phyloP scores from a whole-genome alignment of 2,329 filamentous ascomycete species.

The Aspergillus calidoustus region DNA sequence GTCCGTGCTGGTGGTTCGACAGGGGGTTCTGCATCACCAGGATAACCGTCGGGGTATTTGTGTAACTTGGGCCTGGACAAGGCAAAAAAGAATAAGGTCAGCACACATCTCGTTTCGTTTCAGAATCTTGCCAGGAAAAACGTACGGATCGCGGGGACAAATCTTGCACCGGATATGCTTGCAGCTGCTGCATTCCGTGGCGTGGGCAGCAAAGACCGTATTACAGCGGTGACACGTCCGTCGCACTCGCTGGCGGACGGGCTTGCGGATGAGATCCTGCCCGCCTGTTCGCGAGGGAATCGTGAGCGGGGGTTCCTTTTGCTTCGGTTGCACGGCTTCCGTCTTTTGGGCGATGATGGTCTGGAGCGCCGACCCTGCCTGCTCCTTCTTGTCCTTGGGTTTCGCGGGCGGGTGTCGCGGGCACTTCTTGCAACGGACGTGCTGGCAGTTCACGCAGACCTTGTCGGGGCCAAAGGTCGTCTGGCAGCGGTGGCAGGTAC shows the following conservation, averaged over 20 bases:
- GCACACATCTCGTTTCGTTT: background rate
- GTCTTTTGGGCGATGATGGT: slow-evolving; percentile 22
- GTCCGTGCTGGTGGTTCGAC: slow-evolving; percentile 40
- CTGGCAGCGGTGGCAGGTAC: slow-evolving; percentile 78
- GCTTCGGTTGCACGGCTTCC: slow-evolving; percentile 52
- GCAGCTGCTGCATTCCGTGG: slow-evolving; percentile 70
- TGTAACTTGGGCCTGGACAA: slow-evolving; percentile 42
- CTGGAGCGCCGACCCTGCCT: slow-evolving; percentile 50
- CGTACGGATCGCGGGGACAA: slow-evolving; percentile 80
- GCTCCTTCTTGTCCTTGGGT: slow-evolving; percentile 54
- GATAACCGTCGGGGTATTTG: slow-evolving; percentile 52
- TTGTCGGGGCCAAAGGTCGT: slow-evolving; percentile 74
- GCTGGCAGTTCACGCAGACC: slow-evolving; percentile 76
- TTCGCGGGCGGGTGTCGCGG: slow-evolving; percentile 73
- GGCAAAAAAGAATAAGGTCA: background rate
- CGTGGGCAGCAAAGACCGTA: slow-evolving; percentile 62
- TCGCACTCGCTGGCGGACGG: slow-evolving; percentile 72
- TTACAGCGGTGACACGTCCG: slow-evolving; percentile 77
- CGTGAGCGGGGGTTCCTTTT: slow-evolving; percentile 37
- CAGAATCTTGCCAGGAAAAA: slow-evolving; percentile 29
- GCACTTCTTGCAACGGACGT: slow-evolving; percentile 80
- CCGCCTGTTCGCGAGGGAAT: slow-evolving; percentile 69
- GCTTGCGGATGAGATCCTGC: slow-evolving; percentile 73
- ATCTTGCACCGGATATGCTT: slow-evolving; percentile 76
- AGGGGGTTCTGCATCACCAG: slow-evolving; percentile 48